A percentile compares a stretch with the other conserved stretches of the same genome.
These are phyloP conservation scores for Globisporangium orthogonon DNA, from an alignment of 352 stramenopile species.

Conservation along the genomic window DNA sequence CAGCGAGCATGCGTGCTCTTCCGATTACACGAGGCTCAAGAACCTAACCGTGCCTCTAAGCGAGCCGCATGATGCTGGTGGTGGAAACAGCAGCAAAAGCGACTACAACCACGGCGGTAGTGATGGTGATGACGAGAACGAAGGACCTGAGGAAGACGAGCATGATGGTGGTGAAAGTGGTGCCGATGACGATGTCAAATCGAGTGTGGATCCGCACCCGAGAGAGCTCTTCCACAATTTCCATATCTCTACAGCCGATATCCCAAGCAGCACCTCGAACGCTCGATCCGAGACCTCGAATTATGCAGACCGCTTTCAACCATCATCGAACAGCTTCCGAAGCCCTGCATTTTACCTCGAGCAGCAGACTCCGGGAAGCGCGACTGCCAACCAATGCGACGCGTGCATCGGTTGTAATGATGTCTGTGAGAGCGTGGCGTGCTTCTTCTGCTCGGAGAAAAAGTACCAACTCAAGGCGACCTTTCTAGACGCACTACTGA, in stretches of 20 bases:
- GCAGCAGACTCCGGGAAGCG: not conserved
- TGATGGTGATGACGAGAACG: not conserved
- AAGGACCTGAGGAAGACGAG: not conserved
- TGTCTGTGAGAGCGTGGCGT: slow-evolving; percentile 49
- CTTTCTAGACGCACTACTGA: slow-evolving; percentile 24
- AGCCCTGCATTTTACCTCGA: slow-evolving; percentile 13
- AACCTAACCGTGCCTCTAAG: slow-evolving; percentile 10
- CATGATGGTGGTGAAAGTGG: not conserved
- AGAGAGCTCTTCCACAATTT: not conserved
- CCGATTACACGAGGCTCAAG: slow-evolving; percentile 19
- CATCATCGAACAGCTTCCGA: slow-evolving; percentile 2
- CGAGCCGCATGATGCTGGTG: not conserved
- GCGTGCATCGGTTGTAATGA: slow-evolving; percentile 80
- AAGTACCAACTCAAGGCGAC: slow-evolving; percentile 56
- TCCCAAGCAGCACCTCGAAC: slow-evolving; percentile 8
- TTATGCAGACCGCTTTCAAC: not conserved
- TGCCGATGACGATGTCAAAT: not conserved
- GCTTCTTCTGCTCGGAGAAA: slow-evolving; percentile 74
- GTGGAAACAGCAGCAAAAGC: not conserved
- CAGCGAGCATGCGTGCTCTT: slow-evolving; percentile 7
- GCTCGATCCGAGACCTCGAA: not conserved
- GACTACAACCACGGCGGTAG: not conserved
- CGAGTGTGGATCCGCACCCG: not conserved
- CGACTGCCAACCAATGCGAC: slow-evolving; percentile 40
- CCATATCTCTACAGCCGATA: not conserved